Percentiles rank a stretch among this genome's conserved stretches.
These are phyloP conservation scores for Candida tetrigidarum DNA, from an alignment of 1,139 yeast genomes.

Conservation along the genomic window DNA sequence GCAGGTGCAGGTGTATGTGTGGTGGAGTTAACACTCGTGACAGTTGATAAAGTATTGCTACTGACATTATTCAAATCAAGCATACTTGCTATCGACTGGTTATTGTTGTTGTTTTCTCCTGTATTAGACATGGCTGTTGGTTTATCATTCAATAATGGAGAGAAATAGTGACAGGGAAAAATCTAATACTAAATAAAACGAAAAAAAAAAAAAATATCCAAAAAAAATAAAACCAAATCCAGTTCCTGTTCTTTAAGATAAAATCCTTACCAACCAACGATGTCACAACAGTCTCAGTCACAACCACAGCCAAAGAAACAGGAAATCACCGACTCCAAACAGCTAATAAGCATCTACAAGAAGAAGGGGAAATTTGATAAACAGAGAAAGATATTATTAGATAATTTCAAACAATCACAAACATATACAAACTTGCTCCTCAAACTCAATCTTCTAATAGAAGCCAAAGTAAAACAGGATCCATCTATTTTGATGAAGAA, in stretches of 20 bases:
- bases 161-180: background rate
- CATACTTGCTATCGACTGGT: background rate
- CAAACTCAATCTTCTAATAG: conserved; percentile 49
- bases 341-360: conserved; percentile 48
- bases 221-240: background rate
- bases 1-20: background rate
- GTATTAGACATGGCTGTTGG: background rate
- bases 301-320: conserved; percentile 2
- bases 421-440: conserved; percentile 46
- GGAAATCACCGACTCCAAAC: conserved; percentile 37
- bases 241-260: background rate
- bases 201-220: background rate
- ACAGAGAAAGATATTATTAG: conserved; percentile 46
- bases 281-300: conserved; percentile 2
- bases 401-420: conserved; percentile 47
- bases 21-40: conserved; percentile 2
- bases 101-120: too few species aligned
- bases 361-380: conserved; percentile 55
- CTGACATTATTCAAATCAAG: conserved; percentile 8
- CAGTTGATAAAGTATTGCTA: conserved; percentile 3
- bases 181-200: background rate
- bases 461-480: conserved; percentile 50
- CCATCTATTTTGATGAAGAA: conserved; percentile 54
- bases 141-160: background rate
- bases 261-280: background rate